Evolutionary conservation across 345 rosid genomes (phyloP).

Genomic region (Eucalyptus sideroxylon): DNA sequence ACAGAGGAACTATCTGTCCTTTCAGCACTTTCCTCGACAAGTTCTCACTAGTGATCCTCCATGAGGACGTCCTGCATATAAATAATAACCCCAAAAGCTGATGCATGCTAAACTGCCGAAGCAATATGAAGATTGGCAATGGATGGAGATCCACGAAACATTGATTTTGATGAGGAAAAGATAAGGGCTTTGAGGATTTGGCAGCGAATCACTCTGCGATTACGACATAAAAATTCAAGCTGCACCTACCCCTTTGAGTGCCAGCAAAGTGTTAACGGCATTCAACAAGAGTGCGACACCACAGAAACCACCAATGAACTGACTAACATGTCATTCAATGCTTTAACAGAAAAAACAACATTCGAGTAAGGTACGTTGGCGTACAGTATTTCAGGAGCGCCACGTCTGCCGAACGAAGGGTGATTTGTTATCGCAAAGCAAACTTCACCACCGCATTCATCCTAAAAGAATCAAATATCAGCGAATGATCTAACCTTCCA

Average conservation of each 20-base stretch:
- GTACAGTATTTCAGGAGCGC: slow-evolving; percentile 33
- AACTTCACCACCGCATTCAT: slow-evolving; percentile 30
- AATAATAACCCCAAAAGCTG: not conserved
- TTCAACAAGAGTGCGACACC: not conserved
- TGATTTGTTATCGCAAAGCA: slow-evolving; percentile 37
- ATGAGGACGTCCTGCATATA: not conserved
- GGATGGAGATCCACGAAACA: not conserved
- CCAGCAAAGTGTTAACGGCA: not conserved
- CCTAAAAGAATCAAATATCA: slow-evolving; percentile 7
- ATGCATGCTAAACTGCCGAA: not conserved
- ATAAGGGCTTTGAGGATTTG: not conserved
- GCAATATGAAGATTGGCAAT: not conserved
- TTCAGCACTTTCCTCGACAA: not conserved
- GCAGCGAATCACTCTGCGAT: not conserved
- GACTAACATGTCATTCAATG: not conserved
- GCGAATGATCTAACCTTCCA: not conserved
- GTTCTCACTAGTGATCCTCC: not conserved
- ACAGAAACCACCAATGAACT: not conserved
- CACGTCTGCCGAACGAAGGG: slow-evolving; percentile 6
- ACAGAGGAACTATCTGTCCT: not conserved
- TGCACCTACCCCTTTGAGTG: not conserved
- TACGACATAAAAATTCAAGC: not conserved
- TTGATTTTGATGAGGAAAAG: not conserved
- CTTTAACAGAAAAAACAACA: not conserved
- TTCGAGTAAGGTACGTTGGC: not conserved